Evolutionary conservation across 768 basidiomycete genomes (phyloP).

Genomic region (Cubamyces lactineus): DNA sequence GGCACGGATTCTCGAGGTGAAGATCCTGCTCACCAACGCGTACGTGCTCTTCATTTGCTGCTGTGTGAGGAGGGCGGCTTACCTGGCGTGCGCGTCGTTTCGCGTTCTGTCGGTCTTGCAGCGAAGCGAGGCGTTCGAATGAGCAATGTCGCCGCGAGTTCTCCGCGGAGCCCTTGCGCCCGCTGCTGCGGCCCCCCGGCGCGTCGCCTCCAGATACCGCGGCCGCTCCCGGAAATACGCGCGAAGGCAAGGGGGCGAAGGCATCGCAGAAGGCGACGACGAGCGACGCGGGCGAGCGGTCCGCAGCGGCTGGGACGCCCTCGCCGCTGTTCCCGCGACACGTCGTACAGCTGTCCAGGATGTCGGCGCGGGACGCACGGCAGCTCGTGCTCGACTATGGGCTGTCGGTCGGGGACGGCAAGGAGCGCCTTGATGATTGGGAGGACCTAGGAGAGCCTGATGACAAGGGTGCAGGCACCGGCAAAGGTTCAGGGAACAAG

Average conservation of each 20-base stretch:
- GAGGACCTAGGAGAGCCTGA: not conserved
- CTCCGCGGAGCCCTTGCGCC: conserved; percentile 48
- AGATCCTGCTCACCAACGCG: conserved; percentile 51
- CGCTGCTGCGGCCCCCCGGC: conserved; percentile 54
- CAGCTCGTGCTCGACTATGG: conserved; percentile 50
- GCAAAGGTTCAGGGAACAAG: too few relatives aligned
- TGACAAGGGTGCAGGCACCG: not conserved
- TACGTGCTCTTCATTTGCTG: conserved; percentile 34
- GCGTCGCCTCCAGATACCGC: not conserved
- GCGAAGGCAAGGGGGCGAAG: not conserved
- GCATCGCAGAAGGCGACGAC: not conserved
- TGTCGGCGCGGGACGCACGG: conserved; percentile 44
- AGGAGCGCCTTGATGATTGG: not conserved
- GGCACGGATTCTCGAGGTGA: conserved; percentile 47
- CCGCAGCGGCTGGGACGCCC: not conserved
- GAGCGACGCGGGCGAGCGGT: not conserved
- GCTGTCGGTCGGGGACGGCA: conserved; percentile 29
- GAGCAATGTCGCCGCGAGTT: conserved; percentile 40
- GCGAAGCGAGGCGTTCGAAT: conserved; percentile 52
- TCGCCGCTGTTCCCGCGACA: conserved; percentile 48
- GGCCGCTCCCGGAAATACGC: not conserved
- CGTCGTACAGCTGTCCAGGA: conserved; percentile 47
- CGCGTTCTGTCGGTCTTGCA: conserved; percentile 22
- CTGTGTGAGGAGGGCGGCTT: not conserved
- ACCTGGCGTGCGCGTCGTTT: not conserved